Evolutionary conservation across 228 moss, liverwort and hornwort genomes (phyloP).

Genomic region (Sphagnum fallax): DNA sequence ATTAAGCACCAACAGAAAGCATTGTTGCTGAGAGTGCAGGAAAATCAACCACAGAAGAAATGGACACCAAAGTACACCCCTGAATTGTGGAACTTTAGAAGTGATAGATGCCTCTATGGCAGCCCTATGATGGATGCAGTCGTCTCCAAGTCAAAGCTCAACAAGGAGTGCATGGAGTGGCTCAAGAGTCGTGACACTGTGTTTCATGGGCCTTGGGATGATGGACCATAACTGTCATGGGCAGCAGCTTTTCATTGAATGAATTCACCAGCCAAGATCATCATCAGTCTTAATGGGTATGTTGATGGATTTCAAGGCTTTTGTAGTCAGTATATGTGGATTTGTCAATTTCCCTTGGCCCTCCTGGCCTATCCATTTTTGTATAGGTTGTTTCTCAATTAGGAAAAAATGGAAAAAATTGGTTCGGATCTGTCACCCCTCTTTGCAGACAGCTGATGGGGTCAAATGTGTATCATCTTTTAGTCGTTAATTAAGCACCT

Average conservation of each 20-base stretch:
- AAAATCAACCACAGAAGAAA: conserved; percentile 75
- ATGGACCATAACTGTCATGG: conserved; percentile 29
- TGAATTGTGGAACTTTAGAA: conserved; percentile 86
- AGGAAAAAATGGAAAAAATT: conserved; percentile 32
- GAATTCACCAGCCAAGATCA: conserved; percentile 14
- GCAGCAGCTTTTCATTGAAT: conserved; percentile 17
- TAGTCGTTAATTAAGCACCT: conserved; percentile 47
- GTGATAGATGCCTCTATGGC: conserved; percentile 78
- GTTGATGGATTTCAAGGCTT: neutral
- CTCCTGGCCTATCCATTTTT: conserved; percentile 23
- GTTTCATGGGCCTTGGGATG: conserved; percentile 94
- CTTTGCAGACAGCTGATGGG: conserved; percentile 27
- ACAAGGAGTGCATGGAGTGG: conserved; percentile 73
- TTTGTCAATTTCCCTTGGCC: conserved; percentile 14
- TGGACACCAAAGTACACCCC: conserved; percentile 92
- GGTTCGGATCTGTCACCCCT: conserved; percentile 14
- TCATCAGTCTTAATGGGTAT: conserved; percentile 12
- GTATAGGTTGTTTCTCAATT: conserved; percentile 44
- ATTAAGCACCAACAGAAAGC: neutral
- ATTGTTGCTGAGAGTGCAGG: conserved; percentile 36
- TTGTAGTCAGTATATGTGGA: too few species aligned
- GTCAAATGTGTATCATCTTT: conserved; percentile 45
- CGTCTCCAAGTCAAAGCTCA: conserved; percentile 60
- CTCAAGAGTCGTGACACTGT: conserved; percentile 75
- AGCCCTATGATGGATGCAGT: conserved; percentile 98